Conservation (phyloP, 257 asterid species). For the Solanum ossicruentum region DNA sequence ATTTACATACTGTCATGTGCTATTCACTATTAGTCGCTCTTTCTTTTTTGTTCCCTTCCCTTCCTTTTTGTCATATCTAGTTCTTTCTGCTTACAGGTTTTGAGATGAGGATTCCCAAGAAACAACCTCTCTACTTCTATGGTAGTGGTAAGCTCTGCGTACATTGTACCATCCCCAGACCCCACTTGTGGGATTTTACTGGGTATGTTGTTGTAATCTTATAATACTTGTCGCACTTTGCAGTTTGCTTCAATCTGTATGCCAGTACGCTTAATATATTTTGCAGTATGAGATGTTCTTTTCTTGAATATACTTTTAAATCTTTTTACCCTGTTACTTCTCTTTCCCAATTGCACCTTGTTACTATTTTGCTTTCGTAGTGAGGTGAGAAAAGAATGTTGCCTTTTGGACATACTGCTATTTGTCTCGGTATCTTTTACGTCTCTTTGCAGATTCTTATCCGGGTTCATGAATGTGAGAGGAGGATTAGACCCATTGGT, state of each 20-base stretch:
- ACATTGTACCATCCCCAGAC: too few relatives aligned
- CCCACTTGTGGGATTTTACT: too few relatives aligned
- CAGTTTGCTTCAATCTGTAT: not conserved
- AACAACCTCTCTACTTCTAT: too few relatives aligned
- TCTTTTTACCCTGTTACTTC: not conserved
- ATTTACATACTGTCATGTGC: too few relatives aligned
- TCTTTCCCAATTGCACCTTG: not conserved
- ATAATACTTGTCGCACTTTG: not conserved
- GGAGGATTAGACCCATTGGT: not conserved
- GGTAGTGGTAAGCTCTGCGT: too few relatives aligned
- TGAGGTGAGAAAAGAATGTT: not conserved
- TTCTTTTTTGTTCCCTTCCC: too few relatives aligned
- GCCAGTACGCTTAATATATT: not conserved
- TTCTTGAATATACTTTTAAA: not conserved
- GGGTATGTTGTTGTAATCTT: too few relatives aligned
- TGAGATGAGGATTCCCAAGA: too few relatives aligned
- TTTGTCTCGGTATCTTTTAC: not conserved
- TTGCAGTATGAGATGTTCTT: not conserved
- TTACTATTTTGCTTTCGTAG: not conserved
- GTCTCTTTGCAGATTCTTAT: not conserved
- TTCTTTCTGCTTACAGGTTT: too few relatives aligned
- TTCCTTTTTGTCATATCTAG: too few relatives aligned
- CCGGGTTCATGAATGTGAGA: not conserved
- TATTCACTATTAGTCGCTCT: too few relatives aligned
- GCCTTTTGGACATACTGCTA: not conserved